Evolutionary conservation across 305 asterid species (phyloP).

Genomic region (Withania somnifera): DNA sequence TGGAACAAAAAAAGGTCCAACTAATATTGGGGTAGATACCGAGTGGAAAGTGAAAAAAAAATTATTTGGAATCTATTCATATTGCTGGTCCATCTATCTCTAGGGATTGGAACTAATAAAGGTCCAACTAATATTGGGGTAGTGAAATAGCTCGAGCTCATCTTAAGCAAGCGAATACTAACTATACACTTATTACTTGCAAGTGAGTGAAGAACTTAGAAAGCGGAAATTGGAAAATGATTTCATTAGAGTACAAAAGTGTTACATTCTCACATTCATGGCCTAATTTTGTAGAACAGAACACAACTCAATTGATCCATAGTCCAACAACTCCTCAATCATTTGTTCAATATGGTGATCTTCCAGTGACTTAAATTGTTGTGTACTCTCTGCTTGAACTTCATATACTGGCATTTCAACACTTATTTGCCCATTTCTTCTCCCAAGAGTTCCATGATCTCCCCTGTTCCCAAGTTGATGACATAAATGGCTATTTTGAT

Average conservation of each 20-base stretch:
- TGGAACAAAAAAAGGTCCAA: too few relatives aligned
- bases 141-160: too few relatives aligned
- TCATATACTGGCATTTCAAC: constrained; percentile 1
- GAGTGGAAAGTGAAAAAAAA: too few relatives aligned
- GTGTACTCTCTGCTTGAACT: constrained; percentile 9
- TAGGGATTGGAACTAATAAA: too few relatives aligned
- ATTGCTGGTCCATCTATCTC: too few relatives aligned
- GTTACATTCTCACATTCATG: not conserved
- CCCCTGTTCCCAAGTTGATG: not conserved
- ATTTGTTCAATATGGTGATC: constrained; percentile 82
- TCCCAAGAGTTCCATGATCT: not conserved
- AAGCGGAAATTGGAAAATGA: not conserved
- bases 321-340: constrained; percentile 83
- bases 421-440: constrained; percentile 1
- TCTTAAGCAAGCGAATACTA: not conserved
- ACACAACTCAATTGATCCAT: constrained; percentile 51
- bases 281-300: constrained; percentile 28
- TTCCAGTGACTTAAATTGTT: constrained; percentile 36
- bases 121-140: too few relatives aligned
- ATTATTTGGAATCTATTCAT: too few relatives aligned
- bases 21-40: too few relatives aligned
- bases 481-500: not conserved
- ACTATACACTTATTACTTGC: not conserved
- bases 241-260: not conserved
- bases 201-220: not conserved